These are phyloP conservation scores for Candida taoyuanica DNA, from an alignment of 805 yeast genomes.

Conservation along the genomic window DNA sequence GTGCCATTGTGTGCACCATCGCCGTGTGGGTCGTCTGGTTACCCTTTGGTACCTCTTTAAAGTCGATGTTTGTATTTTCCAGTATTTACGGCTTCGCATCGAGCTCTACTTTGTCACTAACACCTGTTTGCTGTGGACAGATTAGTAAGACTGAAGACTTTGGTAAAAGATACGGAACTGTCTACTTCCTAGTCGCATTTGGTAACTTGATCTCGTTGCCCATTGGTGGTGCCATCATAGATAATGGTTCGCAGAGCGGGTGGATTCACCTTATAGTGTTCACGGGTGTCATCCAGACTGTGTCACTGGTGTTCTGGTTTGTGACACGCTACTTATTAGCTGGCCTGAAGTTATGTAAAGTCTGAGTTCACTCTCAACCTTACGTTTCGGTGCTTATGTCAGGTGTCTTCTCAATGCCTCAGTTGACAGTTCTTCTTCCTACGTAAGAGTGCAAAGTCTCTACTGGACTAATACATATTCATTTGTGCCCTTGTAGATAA, in stretches of 20 bases:
- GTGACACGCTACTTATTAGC: constrained; percentile 13
- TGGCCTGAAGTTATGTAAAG: constrained; percentile 6
- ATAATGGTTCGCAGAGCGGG: constrained; percentile 26
- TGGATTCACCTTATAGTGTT: constrained; percentile 41
- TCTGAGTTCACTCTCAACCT: background rate
- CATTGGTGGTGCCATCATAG: constrained; percentile 44
- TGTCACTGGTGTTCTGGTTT: constrained; percentile 13
- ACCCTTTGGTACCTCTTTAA: constrained; percentile 48
- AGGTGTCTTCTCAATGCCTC: no score
- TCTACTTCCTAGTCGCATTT: constrained; percentile 47
- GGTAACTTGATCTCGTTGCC: constrained; percentile 46
- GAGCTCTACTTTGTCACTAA: constrained; percentile 57
- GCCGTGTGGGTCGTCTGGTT: constrained; percentile 57
- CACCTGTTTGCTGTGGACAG: constrained; percentile 67
- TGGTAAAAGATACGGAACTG: constrained; percentile 66
- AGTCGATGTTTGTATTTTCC: constrained; percentile 47
- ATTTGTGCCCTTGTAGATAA: no score
- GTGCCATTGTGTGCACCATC: constrained; percentile 42
- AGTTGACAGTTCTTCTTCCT: no score
- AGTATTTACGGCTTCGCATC: constrained; percentile 53
- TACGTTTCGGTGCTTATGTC: no score
- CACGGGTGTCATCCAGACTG: constrained; percentile 21
- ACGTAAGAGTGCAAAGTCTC: no score
- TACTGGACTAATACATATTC: no score
- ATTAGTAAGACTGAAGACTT: constrained; percentile 60